A percentile compares a stretch with the other conserved stretches of the same genome.
Conservation (phyloP, 2,329 filamentous ascomycete genomes). For the Cadophora malorum region DNA sequence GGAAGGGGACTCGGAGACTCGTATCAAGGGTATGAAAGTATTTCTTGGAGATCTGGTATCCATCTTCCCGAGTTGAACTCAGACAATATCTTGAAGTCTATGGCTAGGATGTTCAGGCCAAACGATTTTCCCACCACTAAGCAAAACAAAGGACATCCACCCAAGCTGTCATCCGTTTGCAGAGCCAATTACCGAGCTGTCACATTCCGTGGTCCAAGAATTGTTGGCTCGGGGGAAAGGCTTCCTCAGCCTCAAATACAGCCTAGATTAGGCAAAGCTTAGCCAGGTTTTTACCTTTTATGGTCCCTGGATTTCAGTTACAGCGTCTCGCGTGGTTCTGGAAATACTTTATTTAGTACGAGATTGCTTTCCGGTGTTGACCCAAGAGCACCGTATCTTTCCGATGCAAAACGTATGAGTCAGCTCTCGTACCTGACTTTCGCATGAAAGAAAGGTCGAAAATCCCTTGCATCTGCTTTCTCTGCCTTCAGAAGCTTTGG, state of each 20-base stretch:
- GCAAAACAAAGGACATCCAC: not conserved
- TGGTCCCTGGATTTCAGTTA: not conserved
- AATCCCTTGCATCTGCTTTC: not conserved
- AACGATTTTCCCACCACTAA: too few relatives aligned
- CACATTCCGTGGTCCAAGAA: not conserved
- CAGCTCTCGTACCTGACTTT: not conserved
- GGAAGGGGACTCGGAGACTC: not conserved
- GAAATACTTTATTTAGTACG: not conserved
- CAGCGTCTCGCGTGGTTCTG: not conserved
- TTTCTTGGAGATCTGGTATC: not conserved
- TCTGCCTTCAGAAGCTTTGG: not conserved
- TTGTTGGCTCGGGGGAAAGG: not conserved
- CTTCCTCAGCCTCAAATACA: not conserved
- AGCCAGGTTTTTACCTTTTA: not conserved
- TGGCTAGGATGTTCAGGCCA: not conserved
- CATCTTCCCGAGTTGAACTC: not conserved
- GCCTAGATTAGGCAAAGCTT: not conserved
- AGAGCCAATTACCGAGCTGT: not conserved
- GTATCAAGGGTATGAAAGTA: not conserved
- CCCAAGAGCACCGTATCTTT: not conserved
- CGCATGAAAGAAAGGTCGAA: not conserved
- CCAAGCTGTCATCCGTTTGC: not conserved
- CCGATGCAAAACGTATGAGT: slow-evolving; percentile 1
- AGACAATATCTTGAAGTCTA: not conserved
- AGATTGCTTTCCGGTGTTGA: not conserved